These are phyloP conservation scores for Lachancea sp. DNA, from an alignment of 805 yeast genomes.

Conservation along the genomic window DNA sequence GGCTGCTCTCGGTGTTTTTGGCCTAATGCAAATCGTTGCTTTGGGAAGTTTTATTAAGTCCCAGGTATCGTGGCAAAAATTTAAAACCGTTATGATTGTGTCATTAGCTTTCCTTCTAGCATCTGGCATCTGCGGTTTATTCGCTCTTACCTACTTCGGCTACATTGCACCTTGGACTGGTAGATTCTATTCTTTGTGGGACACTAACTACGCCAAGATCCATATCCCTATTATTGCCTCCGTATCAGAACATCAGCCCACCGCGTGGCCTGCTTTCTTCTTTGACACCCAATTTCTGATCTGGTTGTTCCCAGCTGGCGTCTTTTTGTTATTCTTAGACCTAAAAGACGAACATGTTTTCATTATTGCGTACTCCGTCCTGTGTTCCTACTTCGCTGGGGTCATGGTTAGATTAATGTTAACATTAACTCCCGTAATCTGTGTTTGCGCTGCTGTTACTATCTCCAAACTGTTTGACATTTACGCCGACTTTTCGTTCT, in stretches of 20 bases:
- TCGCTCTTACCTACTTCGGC: slow-evolving; percentile 80
- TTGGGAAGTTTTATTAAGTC: slow-evolving; percentile 76
- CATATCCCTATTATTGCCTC: slow-evolving; percentile 98
- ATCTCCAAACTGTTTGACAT: slow-evolving; percentile 77
- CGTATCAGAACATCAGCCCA: slow-evolving; percentile 98
- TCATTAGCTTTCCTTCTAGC: slow-evolving; percentile 50
- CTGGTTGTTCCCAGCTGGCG: slow-evolving; percentile 98
- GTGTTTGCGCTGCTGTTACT: slow-evolving; percentile 89
- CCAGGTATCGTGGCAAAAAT: slow-evolving; percentile 64
- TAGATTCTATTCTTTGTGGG: slow-evolving; percentile 97
- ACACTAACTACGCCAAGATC: slow-evolving; percentile 92
- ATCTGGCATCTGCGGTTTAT: slow-evolving; percentile 64
- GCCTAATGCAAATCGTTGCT: slow-evolving; percentile 84
- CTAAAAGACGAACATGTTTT: slow-evolving; percentile 88
- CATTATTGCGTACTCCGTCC: slow-evolving; percentile 83
- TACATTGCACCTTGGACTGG: slow-evolving; percentile 99
- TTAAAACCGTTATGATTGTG: slow-evolving; percentile 59
- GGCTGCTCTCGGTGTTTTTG: slow-evolving; percentile 97
- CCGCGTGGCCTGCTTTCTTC: slow-evolving; percentile 99
- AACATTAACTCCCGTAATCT: slow-evolving; percentile 91
- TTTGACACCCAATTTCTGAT: slow-evolving; percentile 87
- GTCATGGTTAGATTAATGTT: slow-evolving; percentile 98
- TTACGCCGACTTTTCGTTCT: slow-evolving; percentile 56
- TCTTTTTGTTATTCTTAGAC: slow-evolving; percentile 84
- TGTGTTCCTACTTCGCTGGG: slow-evolving; percentile 96